Evolutionary conservation across 495 filamentous ascomycete species (phyloP).

Genomic region (Trichoderma erinaceum): DNA sequence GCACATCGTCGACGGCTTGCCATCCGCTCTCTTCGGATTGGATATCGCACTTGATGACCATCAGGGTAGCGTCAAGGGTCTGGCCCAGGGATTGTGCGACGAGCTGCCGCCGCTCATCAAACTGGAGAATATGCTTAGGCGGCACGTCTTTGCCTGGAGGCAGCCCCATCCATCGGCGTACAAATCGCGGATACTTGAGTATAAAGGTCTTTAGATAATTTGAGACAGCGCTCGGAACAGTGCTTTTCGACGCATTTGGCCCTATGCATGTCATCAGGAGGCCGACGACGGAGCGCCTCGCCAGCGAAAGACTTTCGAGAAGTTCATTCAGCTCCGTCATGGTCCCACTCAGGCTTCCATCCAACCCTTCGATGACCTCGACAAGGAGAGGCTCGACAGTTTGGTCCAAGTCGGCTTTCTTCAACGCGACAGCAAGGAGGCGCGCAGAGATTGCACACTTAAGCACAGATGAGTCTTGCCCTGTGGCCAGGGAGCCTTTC

Average conservation of each 20-base stretch:
- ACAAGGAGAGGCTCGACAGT: constrained; percentile 35
- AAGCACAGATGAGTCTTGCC: constrained; percentile 39
- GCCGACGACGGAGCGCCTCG: constrained; percentile 54
- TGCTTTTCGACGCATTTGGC: constrained; percentile 15
- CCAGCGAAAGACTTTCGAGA: constrained; percentile 53
- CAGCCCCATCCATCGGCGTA: constrained; percentile 51
- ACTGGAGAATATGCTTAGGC: constrained; percentile 46
- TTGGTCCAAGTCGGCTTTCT: constrained; percentile 25
- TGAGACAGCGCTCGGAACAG: constrained; percentile 9
- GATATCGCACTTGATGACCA: constrained; percentile 41
- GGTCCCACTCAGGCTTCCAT: constrained; percentile 57
- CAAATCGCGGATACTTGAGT: constrained; percentile 46
- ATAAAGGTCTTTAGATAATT: constrained; percentile 44
- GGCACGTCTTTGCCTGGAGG: constrained; percentile 33
- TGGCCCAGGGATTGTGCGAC: constrained; percentile 39
- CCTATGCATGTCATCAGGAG: constrained; percentile 32
- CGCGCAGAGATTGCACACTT: constrained; percentile 38
- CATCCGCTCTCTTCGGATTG: constrained; percentile 37
- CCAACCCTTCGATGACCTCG: constrained; percentile 46
- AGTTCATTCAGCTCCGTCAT: constrained; percentile 63
- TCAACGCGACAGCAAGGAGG: constrained; percentile 38
- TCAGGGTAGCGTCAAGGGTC: constrained; percentile 51
- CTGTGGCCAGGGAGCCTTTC: constrained; percentile 26
- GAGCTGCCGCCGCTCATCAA: constrained; percentile 49
- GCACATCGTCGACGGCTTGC: constrained; percentile 45